Evolutionary conservation across 2,329 filamentous ascomycete species (phyloP).

Genomic region (Nannizzia gypsea): DNA sequence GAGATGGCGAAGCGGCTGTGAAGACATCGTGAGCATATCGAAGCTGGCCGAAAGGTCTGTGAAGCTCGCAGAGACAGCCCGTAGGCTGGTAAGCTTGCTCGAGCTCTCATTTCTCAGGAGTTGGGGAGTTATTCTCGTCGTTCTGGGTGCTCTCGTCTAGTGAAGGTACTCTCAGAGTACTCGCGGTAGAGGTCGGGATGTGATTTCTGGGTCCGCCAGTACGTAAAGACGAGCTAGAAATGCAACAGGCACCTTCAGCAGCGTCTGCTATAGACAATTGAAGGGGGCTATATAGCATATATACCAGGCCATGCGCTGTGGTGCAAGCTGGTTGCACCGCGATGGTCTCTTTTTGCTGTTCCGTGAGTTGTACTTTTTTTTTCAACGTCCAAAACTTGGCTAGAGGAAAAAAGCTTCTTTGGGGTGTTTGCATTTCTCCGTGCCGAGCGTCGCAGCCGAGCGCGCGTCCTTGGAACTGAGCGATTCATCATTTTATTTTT

Average conservation of each 20-base stretch:
- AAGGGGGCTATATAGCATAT: neutral
- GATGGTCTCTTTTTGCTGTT: neutral
- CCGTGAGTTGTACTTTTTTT: neutral
- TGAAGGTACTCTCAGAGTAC: neutral
- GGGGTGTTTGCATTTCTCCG: constrained; percentile 1
- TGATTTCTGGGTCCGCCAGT: neutral
- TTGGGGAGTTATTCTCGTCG: neutral
- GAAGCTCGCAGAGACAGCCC: constrained; percentile 22
- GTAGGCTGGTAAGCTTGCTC: constrained; percentile 12
- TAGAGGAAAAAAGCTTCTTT: neutral
- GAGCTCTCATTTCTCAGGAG: constrained; percentile 10
- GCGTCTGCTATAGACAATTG: neutral
- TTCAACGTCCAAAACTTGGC: neutral
- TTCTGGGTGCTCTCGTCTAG: neutral
- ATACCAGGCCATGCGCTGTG: neutral
- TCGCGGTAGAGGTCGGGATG: neutral
- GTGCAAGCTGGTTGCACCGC: neutral
- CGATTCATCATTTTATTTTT: neutral
- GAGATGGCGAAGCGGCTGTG: constrained; percentile 21
- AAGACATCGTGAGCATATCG: constrained; percentile 33
- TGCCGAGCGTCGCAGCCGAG: neutral
- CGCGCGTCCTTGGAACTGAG: no score
- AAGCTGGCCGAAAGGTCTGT: constrained; percentile 23
- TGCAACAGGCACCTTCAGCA: neutral
- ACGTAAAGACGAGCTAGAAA: neutral